phyloP scores from a whole-genome alignment of 768 basidiomycete species.

The Sarcodon sp. region DNA sequence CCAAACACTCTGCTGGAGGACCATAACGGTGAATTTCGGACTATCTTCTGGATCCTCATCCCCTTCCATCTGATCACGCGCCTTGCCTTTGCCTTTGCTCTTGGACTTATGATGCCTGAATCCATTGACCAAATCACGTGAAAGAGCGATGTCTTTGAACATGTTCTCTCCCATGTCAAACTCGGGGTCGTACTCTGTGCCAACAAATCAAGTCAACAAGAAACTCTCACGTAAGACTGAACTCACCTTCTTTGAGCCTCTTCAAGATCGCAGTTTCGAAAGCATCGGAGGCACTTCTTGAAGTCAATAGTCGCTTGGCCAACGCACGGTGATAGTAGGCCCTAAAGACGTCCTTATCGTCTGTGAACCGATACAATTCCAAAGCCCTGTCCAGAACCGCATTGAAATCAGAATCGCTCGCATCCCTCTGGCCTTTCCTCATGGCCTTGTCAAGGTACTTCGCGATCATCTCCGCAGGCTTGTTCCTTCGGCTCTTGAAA shows the following conservation, averaged over 20 bases:
- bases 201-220: slow-evolving; percentile 1
- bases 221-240: too few relatives aligned
- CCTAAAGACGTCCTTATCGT: slow-evolving; percentile 90
- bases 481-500: slow-evolving; percentile 65
- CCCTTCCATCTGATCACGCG: slow-evolving; percentile 8
- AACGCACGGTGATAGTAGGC: slow-evolving; percentile 83
- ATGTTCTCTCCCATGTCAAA: slow-evolving; percentile 91
- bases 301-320: slow-evolving; percentile 79
- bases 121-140: slow-evolving; percentile 57
- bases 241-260: slow-evolving; percentile 63
- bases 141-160: slow-evolving; percentile 84
- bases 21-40: slow-evolving; percentile 58
- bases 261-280: slow-evolving; percentile 77
- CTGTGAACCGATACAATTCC: slow-evolving; percentile 71
- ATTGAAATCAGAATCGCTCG: slow-evolving; percentile 52
- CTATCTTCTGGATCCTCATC: slow-evolving; percentile 8
- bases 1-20: slow-evolving; percentile 85
- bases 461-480: slow-evolving; percentile 89
- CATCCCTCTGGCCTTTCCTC: slow-evolving; percentile 71
- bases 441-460: slow-evolving; percentile 81
- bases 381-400: slow-evolving; percentile 52
- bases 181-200: slow-evolving; percentile 83
- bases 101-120: slow-evolving; percentile 36
- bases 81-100: slow-evolving; percentile 4
- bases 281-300: slow-evolving; percentile 76